Evolutionary conservation across 495 filamentous ascomycete species (phyloP).

Genomic region (Penicillium verhagenii): DNA sequence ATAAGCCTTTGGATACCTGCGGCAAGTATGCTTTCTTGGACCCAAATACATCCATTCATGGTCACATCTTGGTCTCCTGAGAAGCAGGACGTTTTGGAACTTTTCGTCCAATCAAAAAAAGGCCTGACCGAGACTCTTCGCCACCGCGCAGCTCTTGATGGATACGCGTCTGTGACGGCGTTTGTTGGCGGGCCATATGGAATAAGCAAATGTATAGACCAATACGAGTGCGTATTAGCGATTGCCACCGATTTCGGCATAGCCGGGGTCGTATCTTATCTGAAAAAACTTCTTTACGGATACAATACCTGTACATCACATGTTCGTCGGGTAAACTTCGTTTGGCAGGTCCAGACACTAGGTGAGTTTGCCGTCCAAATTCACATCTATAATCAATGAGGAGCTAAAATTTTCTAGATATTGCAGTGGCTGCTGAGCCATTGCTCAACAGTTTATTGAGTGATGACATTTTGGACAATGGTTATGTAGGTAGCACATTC

Average conservation of each 20-base stretch:
- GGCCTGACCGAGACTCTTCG: conserved; percentile 24
- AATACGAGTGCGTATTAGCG: conserved; percentile 11
- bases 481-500: conserved; percentile 12
- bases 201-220: conserved; percentile 18
- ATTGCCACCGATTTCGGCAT: conserved; percentile 24
- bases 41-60: conserved; percentile 33
- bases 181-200: conserved; percentile 18
- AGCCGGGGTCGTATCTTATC: conserved; percentile 22
- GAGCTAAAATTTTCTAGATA: conserved; percentile 15
- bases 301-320: conserved; percentile 23
- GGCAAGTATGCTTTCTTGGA: conserved; percentile 20
- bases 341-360: conserved; percentile 29
- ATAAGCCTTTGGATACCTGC: conserved; percentile 25
- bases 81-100: conserved; percentile 18
- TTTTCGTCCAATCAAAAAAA: conserved; percentile 18
- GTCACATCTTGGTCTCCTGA: conserved; percentile 29
- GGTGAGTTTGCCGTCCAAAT: too few relatives aligned
- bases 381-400: too few relatives aligned
- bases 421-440: conserved; percentile 10
- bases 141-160: conserved; percentile 11
- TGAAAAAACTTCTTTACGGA: conserved; percentile 30
- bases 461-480: conserved; percentile 14
- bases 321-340: conserved; percentile 25
- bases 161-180: conserved; percentile 4
- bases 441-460: conserved; percentile 14